Conservation (phyloP, 768 basidiomycete species). For the Strobilomyces echinocephalus region DNA sequence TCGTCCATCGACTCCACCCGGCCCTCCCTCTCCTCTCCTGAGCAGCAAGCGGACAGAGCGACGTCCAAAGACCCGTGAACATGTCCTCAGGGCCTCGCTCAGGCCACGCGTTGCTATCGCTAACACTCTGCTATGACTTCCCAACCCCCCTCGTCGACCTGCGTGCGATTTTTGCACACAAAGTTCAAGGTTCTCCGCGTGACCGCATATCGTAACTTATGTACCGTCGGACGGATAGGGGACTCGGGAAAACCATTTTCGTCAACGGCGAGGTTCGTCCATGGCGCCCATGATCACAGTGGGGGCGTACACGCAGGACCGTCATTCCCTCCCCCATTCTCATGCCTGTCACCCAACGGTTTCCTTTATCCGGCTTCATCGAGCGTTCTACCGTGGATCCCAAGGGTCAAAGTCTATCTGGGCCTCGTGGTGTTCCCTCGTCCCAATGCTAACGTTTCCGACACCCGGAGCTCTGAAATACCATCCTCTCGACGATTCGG, state of each 20-base stretch:
- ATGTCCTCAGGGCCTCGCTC: not conserved
- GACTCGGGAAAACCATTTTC: not conserved
- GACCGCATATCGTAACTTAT: not conserved
- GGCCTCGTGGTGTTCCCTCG: too few relatives aligned
- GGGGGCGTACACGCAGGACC: not conserved
- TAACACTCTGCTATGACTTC: too few relatives aligned
- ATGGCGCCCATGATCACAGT: not conserved
- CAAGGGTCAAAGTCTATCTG: slow-evolving; percentile 1
- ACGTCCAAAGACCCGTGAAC: too few relatives aligned
- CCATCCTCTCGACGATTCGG: not conserved
- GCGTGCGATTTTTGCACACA: not conserved
- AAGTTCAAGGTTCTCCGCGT: slow-evolving; percentile 11
- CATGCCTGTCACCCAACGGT: slow-evolving; percentile 4
- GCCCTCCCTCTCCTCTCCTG: too few relatives aligned
- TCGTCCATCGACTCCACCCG: too few relatives aligned
- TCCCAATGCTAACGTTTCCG: not conserved
- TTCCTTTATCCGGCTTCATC: not conserved
- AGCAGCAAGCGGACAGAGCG: too few relatives aligned
- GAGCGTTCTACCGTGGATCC: not conserved
- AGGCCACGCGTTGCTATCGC: not conserved
- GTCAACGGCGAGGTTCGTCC: too few relatives aligned
- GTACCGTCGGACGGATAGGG: not conserved
- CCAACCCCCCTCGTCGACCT: too few relatives aligned
- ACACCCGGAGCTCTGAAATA: too few relatives aligned
- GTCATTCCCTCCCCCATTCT: not conserved